Evolutionary conservation across 192 early-diverging fungal genomes (phyloP).

Genomic region (Kappamyces sp.): DNA sequence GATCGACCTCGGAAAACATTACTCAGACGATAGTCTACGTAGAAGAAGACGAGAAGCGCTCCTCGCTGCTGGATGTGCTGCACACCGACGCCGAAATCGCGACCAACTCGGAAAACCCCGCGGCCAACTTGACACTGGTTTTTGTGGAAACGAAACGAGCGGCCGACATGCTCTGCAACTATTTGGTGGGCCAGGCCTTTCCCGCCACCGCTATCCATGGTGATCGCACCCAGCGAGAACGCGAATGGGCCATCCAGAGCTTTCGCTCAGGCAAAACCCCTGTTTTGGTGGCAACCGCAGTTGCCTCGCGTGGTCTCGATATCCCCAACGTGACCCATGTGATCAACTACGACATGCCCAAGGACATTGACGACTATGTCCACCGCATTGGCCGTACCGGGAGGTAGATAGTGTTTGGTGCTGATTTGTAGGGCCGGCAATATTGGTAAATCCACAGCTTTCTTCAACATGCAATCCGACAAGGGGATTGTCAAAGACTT

Average conservation of each 20-base stretch:
- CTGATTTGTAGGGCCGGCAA: conserved; percentile 75
- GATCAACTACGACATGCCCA: conserved; percentile 78
- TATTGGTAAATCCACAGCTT: conserved; percentile 84
- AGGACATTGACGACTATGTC: conserved; percentile 81
- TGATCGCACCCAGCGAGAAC: conserved; percentile 90
- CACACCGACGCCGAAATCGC: conserved; percentile 32
- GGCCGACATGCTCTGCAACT: conserved; percentile 85
- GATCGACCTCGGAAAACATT: conserved; percentile 92
- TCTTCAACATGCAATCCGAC: conserved; percentile 85
- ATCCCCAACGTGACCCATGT: conserved; percentile 84
- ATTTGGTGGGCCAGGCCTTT: conserved; percentile 67
- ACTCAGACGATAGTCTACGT: conserved; percentile 90
- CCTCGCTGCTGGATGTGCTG: conserved; percentile 77
- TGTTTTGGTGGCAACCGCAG: conserved; percentile 94
- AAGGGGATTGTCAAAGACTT: conserved; percentile 78
- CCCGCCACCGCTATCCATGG: conserved; percentile 97
- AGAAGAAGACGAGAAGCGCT: conserved; percentile 90
- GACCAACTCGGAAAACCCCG: conserved; percentile 39
- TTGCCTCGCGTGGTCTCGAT: conserved; percentile 93
- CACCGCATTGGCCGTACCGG: conserved; percentile 91
- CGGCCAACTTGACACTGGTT: conserved; percentile 74
- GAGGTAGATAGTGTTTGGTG: conserved; percentile 18
- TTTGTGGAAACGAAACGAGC: conserved; percentile 97
- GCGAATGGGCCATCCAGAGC: conserved; percentile 81
- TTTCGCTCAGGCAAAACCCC: conserved; percentile 74